phyloP scores from a whole-genome alignment of 768 basidiomycete species.

The Leccinum broughii region DNA sequence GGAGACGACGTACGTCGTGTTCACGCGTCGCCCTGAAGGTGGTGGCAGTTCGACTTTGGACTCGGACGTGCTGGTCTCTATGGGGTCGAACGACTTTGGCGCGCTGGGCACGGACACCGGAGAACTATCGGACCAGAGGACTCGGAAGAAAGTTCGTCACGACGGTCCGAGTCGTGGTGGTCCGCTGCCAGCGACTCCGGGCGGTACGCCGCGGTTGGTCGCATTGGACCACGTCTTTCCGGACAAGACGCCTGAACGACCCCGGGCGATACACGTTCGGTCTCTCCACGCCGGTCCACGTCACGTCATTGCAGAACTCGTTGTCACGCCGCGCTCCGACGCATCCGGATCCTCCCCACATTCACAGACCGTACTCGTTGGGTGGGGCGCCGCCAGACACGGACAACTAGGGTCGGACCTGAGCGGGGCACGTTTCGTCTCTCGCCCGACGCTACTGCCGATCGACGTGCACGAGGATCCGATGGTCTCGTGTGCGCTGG shows the following conservation, averaged over 20 bases:
- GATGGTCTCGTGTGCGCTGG: constrained; percentile 39
- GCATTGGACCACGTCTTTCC: constrained; percentile 28
- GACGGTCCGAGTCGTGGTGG: neutral
- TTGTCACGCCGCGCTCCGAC: constrained; percentile 20
- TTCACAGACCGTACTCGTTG: constrained; percentile 44
- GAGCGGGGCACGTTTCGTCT: constrained; percentile 7
- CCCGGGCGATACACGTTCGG: constrained; percentile 37
- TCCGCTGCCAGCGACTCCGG: neutral
- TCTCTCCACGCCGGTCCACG: constrained; percentile 66
- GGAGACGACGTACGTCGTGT: constrained; percentile 80
- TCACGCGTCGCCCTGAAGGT: constrained; percentile 35
- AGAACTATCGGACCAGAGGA: neutral
- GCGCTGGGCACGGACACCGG: constrained; percentile 59
- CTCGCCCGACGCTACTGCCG: constrained; percentile 36
- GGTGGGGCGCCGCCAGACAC: constrained; percentile 86
- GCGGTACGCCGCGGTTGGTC: constrained; percentile 2
- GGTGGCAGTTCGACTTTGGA: neutral
- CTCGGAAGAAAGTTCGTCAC: neutral
- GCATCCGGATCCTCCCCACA: constrained; percentile 7
- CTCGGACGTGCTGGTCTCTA: constrained; percentile 63
- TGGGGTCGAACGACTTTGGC: constrained; percentile 86
- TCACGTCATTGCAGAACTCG: constrained; percentile 48
- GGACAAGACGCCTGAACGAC: constrained; percentile 39
- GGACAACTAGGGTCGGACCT: constrained; percentile 68
- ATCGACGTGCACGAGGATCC: constrained; percentile 31